Evolutionary conservation across 306 rosid genomes (phyloP).

Genomic region (Inga leiocalycina): DNA sequence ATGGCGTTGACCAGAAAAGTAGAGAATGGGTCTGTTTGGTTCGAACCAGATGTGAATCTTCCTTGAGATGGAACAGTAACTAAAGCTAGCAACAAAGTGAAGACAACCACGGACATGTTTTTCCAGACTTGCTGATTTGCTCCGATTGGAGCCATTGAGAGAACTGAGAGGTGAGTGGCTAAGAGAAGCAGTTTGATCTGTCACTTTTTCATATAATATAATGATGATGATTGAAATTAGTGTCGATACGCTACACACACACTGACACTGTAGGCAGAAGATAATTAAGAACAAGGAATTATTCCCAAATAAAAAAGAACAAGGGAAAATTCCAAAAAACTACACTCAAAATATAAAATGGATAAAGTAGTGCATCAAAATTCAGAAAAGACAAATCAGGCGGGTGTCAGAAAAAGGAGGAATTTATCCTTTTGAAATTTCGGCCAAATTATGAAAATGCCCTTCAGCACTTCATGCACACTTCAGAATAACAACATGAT

Average conservation of each 20-base stretch:
- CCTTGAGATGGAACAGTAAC: slow-evolving; percentile 52
- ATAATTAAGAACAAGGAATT: neutral
- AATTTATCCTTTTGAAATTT: too few species aligned
- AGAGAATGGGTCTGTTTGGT: slow-evolving; percentile 39
- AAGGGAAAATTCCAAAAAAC: too few species aligned
- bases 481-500: too few species aligned
- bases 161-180: neutral
- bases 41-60: slow-evolving; percentile 38
- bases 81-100: slow-evolving; percentile 36
- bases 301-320: too few species aligned
- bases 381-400: too few species aligned
- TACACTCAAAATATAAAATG: too few species aligned
- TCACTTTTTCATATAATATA: too few species aligned
- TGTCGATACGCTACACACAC: neutral
- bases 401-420: too few species aligned
- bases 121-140: slow-evolving; percentile 40
- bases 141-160: slow-evolving; percentile 4
- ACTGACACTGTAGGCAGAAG: neutral
- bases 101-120: slow-evolving; percentile 31
- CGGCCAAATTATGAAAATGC: too few species aligned
- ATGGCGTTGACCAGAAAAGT: slow-evolving; percentile 40
- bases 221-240: neutral
- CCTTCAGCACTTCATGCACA: too few species aligned
- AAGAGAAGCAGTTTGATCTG: neutral
- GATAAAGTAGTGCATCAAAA: too few species aligned